Evolutionary conservation across 345 rosid genomes (phyloP).

Genomic region (Diplotaxis tenuifolia): DNA sequence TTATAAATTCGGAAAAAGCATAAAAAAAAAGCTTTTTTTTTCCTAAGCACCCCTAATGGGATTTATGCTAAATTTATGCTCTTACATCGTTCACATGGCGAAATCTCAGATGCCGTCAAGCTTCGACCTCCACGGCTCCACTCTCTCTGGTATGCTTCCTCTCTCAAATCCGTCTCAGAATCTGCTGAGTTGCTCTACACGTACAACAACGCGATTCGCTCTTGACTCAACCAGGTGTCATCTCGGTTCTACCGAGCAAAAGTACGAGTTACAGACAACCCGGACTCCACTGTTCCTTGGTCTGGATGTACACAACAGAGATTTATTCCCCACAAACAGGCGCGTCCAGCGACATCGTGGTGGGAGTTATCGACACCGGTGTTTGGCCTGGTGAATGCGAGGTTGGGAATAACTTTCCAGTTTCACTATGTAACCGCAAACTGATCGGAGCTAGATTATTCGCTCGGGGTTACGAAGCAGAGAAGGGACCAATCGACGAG

Average conservation of each 20-base stretch:
- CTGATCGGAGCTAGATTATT: conserved; percentile 63
- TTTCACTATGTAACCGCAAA: conserved; percentile 51
- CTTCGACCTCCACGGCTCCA: conserved; percentile 65
- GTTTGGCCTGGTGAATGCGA: conserved; percentile 70
- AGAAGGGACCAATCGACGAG: no score
- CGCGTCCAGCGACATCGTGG: conserved; percentile 38
- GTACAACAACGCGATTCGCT: conserved; percentile 55
- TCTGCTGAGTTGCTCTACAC: conserved; percentile 57
- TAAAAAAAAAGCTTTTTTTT: no score
- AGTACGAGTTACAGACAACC: conserved; percentile 59
- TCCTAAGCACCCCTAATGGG: no score
- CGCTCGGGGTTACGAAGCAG: conserved; percentile 48
- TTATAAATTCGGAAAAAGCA: no score
- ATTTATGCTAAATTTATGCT: no score
- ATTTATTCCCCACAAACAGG: conserved; percentile 38
- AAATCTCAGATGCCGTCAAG: conserved; percentile 64
- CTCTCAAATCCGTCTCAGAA: conserved; percentile 58
- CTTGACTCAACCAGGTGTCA: conserved; percentile 42
- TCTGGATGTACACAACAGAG: conserved; percentile 31
- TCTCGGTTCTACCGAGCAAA: conserved; percentile 51
- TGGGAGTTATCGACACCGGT: conserved; percentile 61
- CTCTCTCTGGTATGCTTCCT: conserved; percentile 72
- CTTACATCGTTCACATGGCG: conserved; percentile 87
- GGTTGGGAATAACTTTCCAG: conserved; percentile 49
- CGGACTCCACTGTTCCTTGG: conserved; percentile 66